Percentiles rank a stretch among this genome's conserved stretches.
Evolutionary conservation across 805 yeast species (phyloP).

Genomic region (Candida golubevii): DNA sequence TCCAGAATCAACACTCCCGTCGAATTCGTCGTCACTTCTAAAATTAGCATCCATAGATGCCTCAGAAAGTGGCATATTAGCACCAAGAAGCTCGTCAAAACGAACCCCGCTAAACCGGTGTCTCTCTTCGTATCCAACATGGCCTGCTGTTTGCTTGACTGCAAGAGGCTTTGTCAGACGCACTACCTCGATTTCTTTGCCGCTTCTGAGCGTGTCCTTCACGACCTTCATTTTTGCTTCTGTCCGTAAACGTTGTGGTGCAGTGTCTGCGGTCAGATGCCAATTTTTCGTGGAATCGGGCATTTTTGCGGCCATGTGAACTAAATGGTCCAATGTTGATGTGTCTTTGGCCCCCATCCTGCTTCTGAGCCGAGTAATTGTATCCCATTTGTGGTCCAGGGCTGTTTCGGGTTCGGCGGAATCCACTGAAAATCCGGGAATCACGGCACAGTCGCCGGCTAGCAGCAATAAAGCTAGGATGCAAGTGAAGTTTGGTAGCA

Average conservation of each 20-base stretch:
- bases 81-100: constrained; percentile 5
- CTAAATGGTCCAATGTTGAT: constrained; percentile 2
- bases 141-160: constrained; percentile 7
- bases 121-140: constrained; percentile 8
- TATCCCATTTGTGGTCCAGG: constrained; percentile 7
- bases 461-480: constrained; percentile 4
- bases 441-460: constrained; percentile 2
- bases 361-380: constrained; percentile 4
- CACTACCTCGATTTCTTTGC: constrained; percentile 1
- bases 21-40: neutral
- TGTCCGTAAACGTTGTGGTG: neutral
- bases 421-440: neutral
- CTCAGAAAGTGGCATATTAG: neutral
- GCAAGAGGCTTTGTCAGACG: constrained; percentile 8
- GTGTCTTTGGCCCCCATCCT: constrained; percentile 2
- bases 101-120: constrained; percentile 8
- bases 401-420: neutral
- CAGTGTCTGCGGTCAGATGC: neutral
- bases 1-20: neutral
- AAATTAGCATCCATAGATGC: neutral
- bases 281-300: neutral
- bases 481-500: constrained; percentile 6
- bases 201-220: neutral
- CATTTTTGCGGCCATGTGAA: neutral
- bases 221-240: neutral